phyloP scores from a whole-genome alignment of 139 green algal genomes.

The Trebouxia sp. region DNA sequence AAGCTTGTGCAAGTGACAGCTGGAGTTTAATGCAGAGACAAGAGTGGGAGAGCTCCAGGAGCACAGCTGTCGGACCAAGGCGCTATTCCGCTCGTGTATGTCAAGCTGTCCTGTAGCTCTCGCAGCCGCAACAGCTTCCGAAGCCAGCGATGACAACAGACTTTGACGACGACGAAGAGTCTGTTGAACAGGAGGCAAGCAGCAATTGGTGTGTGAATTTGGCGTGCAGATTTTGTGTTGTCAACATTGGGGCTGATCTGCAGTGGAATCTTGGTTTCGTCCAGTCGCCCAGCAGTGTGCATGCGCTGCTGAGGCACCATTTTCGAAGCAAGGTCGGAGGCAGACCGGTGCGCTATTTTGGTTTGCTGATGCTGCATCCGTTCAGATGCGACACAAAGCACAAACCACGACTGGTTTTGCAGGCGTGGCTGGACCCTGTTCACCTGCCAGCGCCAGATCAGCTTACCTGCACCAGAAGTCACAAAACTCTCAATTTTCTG shows the following conservation, averaged over 20 bases:
- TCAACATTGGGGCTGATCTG: neutral
- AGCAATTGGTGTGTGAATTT: neutral
- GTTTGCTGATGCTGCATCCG: neutral
- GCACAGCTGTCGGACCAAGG: no score
- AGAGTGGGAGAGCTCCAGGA: no score
- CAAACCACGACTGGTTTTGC: neutral
- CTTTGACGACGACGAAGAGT: neutral
- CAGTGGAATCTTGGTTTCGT: slow-evolving; percentile 63
- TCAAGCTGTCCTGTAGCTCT: no score
- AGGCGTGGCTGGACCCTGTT: slow-evolving; percentile 82
- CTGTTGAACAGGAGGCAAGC: neutral
- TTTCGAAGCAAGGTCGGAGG: slow-evolving; percentile 84
- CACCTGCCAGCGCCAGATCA: slow-evolving; percentile 57
- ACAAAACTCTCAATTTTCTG: slow-evolving; percentile 28
- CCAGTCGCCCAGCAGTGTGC: slow-evolving; percentile 35
- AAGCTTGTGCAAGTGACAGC: no score
- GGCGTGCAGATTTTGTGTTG: neutral
- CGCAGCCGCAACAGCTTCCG: no score
- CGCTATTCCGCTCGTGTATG: no score
- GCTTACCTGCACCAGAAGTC: slow-evolving; percentile 57
- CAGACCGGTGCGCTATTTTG: slow-evolving; percentile 47
- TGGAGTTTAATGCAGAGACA: no score
- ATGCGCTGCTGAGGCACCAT: slow-evolving; percentile 66
- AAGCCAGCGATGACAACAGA: no score
- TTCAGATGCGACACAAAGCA: no score